These are phyloP conservation scores for Rhodocollybia butyracea DNA, from an alignment of 768 basidiomycete species.

Conservation along the genomic window DNA sequence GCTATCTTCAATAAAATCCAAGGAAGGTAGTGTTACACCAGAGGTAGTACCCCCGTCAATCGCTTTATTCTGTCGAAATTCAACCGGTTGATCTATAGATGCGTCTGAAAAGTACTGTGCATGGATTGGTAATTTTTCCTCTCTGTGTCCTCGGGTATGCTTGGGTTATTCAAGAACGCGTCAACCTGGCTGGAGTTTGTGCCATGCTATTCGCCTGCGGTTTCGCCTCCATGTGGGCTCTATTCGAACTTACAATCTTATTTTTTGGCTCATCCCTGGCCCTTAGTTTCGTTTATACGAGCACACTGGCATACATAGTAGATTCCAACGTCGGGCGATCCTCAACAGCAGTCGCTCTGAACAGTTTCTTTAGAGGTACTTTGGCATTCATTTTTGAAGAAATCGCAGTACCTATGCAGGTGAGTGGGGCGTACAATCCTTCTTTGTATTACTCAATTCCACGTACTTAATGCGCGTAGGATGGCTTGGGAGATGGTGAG, in stretches of 20 bases:
- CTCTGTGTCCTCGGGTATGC: slow-evolving; percentile 64
- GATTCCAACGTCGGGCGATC: slow-evolving; percentile 84
- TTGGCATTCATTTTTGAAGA: slow-evolving; percentile 69
- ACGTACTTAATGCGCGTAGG: slow-evolving; percentile 32
- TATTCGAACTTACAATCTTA: neutral
- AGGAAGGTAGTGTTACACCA: slow-evolving; percentile 50
- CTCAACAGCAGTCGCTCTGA: slow-evolving; percentile 69
- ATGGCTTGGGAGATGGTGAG: slow-evolving; percentile 71
- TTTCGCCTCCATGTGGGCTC: slow-evolving; percentile 66
- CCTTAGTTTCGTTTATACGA: slow-evolving; percentile 33
- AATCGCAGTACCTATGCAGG: slow-evolving; percentile 71
- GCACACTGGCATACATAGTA: slow-evolving; percentile 72
- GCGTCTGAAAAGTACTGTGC: slow-evolving; percentile 62
- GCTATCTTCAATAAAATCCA: slow-evolving; percentile 36
- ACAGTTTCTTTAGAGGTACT: slow-evolving; percentile 72
- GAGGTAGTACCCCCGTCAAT: slow-evolving; percentile 48
- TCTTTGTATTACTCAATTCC: neutral
- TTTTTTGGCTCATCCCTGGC: neutral
- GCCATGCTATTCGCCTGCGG: slow-evolving; percentile 71
- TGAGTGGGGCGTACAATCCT: slow-evolving; percentile 25
- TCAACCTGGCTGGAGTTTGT: slow-evolving; percentile 66
- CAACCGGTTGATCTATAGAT: slow-evolving; percentile 48
- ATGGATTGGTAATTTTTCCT: slow-evolving; percentile 59
- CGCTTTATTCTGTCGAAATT: neutral
- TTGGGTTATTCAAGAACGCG: slow-evolving; percentile 66